Base-by-base conservation (phyloP, 1,284 basidiomycete species). In the Neolentinus lepideus region DNA sequence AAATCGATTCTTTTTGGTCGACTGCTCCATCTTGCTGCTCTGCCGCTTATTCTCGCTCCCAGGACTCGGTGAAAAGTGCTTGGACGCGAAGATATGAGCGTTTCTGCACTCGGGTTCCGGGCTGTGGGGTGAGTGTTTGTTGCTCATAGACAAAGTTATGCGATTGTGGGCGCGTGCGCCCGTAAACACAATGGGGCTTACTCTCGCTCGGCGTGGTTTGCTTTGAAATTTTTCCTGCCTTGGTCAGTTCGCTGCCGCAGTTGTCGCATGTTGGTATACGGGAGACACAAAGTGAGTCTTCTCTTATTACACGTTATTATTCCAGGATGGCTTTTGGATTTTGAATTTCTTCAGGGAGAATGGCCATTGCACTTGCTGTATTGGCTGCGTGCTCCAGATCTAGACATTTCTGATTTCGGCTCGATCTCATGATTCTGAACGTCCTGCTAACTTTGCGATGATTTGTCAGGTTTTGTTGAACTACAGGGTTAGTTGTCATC, bases 261-360 rank as follows among this genome's bases (percentile, higher is more conserved):
- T 48, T 43, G 50, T 53, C 38, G 55, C 54, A 21, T 36, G 22
- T 57, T 10, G 19, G 21, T 29, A 21, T 51, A 46, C 2, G 52
- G 1, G 14, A 43, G 57, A 58, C 57, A 51, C 19, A 2, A 25
- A 14, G 24, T 35, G 38, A 35, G 48, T 55, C 62, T 58, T 55
- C 29, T 60, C 54, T 47, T 62, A 51, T 55, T 43, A 50, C 53
- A 22, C 45, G 12, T 52, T 57, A 56, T 56, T 54, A 48, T 56
- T 58, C 57, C 38, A 67, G 67, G 64, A 63, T 66, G 59, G 58
- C 61, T 50, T 58, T 61, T 61, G 16, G 6, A 63, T 69, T 69
- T 81, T 84, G 88, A 88, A 90, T 90, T 90, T 90, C 88, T 90
- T 90, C 88, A 89, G 75, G 88, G 88, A 84, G 85, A 73, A 87